Evolutionary conservation across 2,329 filamentous ascomycete species (phyloP), one percentile per base, ranked within the genome.

Genomic region (Mycocentrospora acerina): DNA sequence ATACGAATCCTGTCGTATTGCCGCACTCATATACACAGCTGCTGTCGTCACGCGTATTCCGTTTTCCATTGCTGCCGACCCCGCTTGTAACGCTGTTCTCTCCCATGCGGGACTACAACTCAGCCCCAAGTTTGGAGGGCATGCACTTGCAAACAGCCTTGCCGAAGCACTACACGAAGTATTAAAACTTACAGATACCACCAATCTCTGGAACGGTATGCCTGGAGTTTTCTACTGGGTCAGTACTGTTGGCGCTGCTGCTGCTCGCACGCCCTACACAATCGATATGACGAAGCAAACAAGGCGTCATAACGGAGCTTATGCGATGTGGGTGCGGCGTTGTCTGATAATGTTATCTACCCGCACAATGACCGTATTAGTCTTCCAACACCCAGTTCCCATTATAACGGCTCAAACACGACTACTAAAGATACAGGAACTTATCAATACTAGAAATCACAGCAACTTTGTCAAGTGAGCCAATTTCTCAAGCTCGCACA

Each of bases 151-250:
- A 7, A 39, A 30, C 3, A 45, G 46, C 4, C 51, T 61, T 7
- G 52, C 44, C 9, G 42, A 57, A n/a, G 26, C 42, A 11, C 39
- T 64, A 2, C 54, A 55, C 35, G 45, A 60, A 14, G 52, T 40
- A 11, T 28, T 66, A 7, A 33, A 51, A 25, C 51, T 44, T 10
- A 53, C 60, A 11, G 46, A 64, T 24, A 50, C 45, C 4, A 42
- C 36, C 7, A 50, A 58, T n/a, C 14, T 62, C 4, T 66, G 65
- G 64, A 45, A 48, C 29, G 44, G 58, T 30, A 60, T 67, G 58
- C 46, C 54, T 12, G 64, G 63, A 6, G 57, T 64, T 4, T 51
- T 65, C 13, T 66, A 66, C 42, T 68, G 62, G 63, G 54, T 62
- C 10, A 46, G 53, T 13, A 37, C 49, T 2, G 57, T 66, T 10